Conservation (phyloP, 192 early-diverging fungal genomes). For the Coemansia brasiliensis region DNA sequence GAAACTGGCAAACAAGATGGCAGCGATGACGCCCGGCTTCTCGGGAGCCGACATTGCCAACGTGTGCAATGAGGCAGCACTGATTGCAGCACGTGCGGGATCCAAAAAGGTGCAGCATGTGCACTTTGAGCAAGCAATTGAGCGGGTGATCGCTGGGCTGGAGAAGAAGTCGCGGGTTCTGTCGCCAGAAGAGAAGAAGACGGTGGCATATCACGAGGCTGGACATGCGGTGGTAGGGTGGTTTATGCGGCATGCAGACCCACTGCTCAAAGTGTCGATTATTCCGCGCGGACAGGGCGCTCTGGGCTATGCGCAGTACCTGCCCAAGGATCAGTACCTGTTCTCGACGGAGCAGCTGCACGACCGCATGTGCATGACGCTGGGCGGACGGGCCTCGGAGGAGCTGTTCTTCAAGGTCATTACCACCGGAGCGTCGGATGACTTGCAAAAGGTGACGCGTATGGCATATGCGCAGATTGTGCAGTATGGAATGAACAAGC, state of each 20-base stretch:
- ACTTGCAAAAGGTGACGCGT: slow-evolving; percentile 95
- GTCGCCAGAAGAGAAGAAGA: slow-evolving; percentile 97
- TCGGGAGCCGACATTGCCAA: slow-evolving; percentile 97
- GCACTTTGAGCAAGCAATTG: slow-evolving; percentile 98
- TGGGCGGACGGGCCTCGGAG: slow-evolving; percentile 85
- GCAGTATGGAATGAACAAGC: slow-evolving; percentile 91
- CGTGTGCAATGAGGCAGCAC: slow-evolving; percentile 98
- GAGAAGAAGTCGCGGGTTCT: slow-evolving; percentile 97
- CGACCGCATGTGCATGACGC: slow-evolving; percentile 91
- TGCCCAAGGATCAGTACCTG: slow-evolving; percentile 96
- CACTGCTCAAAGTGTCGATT: slow-evolving; percentile 96
- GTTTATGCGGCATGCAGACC: slow-evolving; percentile 95
- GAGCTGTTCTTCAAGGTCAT: slow-evolving; percentile 90
- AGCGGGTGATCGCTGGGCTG: slow-evolving; percentile 95
- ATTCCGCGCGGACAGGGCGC: slow-evolving; percentile 95
- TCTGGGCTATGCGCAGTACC: slow-evolving; percentile 97
- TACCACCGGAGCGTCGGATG: slow-evolving; percentile 98
- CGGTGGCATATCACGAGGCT: slow-evolving; percentile 99
- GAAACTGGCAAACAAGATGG: slow-evolving; percentile 79
- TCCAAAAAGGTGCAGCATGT: slow-evolving; percentile 74
- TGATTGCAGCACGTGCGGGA: slow-evolving; percentile 90
- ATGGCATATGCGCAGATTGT: slow-evolving; percentile 96
- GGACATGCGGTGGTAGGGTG: slow-evolving; percentile 98
- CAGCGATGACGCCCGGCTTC: slow-evolving; percentile 96
- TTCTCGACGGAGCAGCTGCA: slow-evolving; percentile 88